These are phyloP conservation scores for Phyllosticta citriasiana DNA, from an alignment of 2,329 filamentous ascomycete genomes.

Conservation along the genomic window DNA sequence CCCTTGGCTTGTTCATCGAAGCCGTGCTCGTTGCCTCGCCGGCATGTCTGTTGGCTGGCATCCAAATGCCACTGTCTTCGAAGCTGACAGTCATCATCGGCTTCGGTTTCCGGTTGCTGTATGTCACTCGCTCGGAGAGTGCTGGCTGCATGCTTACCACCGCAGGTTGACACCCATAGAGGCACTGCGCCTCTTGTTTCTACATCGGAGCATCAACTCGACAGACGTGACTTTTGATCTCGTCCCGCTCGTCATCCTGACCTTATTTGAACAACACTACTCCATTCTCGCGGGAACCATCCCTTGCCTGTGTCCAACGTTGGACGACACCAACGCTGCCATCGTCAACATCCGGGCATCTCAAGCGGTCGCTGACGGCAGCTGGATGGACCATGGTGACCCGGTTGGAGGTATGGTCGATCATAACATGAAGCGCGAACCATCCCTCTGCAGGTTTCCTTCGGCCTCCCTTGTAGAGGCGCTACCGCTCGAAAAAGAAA, in stretches of 20 bases:
- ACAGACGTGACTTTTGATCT: neutral
- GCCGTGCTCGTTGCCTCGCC: slow-evolving; percentile 17
- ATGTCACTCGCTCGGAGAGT: neutral
- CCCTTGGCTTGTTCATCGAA: slow-evolving; percentile 15
- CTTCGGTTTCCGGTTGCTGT: slow-evolving; percentile 18
- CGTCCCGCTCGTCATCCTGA: neutral
- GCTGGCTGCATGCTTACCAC: neutral
- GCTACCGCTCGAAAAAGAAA: neutral
- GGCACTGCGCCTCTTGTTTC: neutral
- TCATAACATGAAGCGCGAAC: neutral
- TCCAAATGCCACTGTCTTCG: slow-evolving; percentile 18
- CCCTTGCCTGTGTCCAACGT: slow-evolving; percentile 14
- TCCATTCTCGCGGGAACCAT: slow-evolving; percentile 15
- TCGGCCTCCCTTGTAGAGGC: neutral
- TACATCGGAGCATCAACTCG: neutral
- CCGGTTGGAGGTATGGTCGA: neutral
- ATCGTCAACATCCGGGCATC: neutral
- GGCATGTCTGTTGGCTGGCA: slow-evolving; percentile 17
- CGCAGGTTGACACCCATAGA: neutral
- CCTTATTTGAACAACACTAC: slow-evolving; percentile 13
- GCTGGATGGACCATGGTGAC: neutral
- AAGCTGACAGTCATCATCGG: slow-evolving; percentile 21
- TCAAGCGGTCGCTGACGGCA: neutral
- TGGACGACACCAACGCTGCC: slow-evolving; percentile 12
- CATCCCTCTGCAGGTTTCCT: neutral